A percentile compares a stretch with the other conserved stretches of the same genome.
Evolutionary conservation across 1,139 yeast species (phyloP).

Genomic region (Taphrina sp.): DNA sequence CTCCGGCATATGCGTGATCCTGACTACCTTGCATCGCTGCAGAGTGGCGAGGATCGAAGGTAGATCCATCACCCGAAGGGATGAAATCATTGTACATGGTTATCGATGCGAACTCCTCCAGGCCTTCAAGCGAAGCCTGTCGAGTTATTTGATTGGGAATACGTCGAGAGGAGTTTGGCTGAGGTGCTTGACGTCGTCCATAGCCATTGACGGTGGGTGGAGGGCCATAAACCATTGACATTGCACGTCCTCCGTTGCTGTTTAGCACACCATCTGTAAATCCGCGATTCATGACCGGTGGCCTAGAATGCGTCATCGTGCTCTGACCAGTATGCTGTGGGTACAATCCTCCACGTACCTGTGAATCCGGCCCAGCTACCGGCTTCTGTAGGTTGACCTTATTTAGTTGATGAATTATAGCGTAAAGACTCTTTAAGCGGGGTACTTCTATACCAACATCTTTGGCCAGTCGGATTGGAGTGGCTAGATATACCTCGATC

Average conservation of each 20-base stretch:
- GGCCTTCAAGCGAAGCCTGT: conserved; percentile 34
- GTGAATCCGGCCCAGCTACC: not conserved
- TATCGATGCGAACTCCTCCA: conserved; percentile 38
- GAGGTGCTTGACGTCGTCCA: conserved; percentile 12
- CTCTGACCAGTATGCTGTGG: conserved; percentile 31
- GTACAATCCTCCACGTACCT: not conserved
- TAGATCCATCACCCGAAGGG: not conserved
- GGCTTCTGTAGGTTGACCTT: conserved; percentile 32
- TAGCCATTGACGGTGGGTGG: conserved; percentile 32
- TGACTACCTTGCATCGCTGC: not conserved
- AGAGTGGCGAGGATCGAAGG: not conserved
- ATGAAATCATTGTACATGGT: conserved; percentile 36
- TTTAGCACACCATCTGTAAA: conserved; percentile 5
- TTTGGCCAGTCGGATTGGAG: conserved; percentile 62
- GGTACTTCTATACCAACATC: conserved; percentile 60
- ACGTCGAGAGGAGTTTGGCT: conserved; percentile 2
- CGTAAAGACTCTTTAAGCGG: conserved; percentile 55
- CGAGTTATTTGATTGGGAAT: conserved; percentile 26
- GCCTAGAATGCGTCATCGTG: conserved; percentile 10
- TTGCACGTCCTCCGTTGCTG: conserved; percentile 11
- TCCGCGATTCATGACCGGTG: not conserved
- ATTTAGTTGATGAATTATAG: conserved; percentile 49
- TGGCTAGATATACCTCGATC: conserved; percentile 68
- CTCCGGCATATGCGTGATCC: conserved; percentile 18
- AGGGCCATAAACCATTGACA: conserved; percentile 24